Base-by-base conservation (phyloP, 1,139 yeast species). In the Kodamaea suecica region DNA sequence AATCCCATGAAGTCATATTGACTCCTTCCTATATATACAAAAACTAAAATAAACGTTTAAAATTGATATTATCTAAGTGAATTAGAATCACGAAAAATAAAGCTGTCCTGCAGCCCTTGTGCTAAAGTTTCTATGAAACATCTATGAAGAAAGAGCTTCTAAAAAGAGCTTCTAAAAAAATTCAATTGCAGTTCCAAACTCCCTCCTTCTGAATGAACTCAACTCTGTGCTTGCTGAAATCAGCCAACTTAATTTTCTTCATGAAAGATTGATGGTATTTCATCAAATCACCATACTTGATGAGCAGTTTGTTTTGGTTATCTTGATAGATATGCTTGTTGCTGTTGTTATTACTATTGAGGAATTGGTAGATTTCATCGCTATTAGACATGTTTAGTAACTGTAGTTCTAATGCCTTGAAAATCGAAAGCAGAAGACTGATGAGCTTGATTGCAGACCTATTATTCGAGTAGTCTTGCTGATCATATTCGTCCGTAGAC, bases 231-330 rank as follows among this genome's bases (percentile, higher is more conserved):
- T 13, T 23, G 16, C 20, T 17, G 8, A 33, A 33, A 14, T 35
- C 36, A 17, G 31, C 20, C 4, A 35, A 27, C 23, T 29, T 35
- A 15, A 38, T 33, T 6, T 16, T 17, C 20, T 29, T 42, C 17
- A 38, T 23, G 23, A 36, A 42, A 8, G 23, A 23, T n/a, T 33
- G 37, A 25, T 39, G 43, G 23, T 35, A 28, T 17, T 34, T 31
- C 43, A 44, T 41, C 30, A 45, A 35, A 21, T 46, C 50, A 4
- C 37, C 29, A 30, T 35, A 45, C 29, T 43, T 44, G 23, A 46
- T 33, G 19, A 28, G 24, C 25, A 35, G 27, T 20, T 34, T 29
- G 17, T 16, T 33, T 25, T 20, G 40, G 10, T 27, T 24, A 11
- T 36, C 37, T 14, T 27, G 26, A 11, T 19, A 24, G 15, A 17